These are phyloP conservation scores for Penicillium antarcticum DNA, from an alignment of 495 filamentous ascomycete genomes.

Conservation along the genomic window DNA sequence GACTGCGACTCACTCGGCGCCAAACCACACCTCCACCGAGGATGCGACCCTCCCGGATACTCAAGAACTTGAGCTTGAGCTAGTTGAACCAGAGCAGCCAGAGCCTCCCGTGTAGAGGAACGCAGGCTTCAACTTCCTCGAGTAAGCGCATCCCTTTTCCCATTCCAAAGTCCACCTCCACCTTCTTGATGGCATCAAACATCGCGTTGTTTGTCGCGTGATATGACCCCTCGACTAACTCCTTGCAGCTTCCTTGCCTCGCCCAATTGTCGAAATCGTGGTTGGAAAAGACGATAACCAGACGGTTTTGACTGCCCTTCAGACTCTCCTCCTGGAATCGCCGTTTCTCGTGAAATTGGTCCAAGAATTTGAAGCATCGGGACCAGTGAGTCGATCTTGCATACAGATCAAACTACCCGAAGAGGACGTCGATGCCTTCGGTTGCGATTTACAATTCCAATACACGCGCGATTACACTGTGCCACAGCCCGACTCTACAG, in stretches of 20 bases:
- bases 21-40: slow-evolving; percentile 14
- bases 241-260: slow-evolving; percentile 55
- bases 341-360: slow-evolving; percentile 69
- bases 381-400: slow-evolving; percentile 18
- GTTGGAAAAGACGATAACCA: slow-evolving; percentile 61
- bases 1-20: neutral
- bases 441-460: slow-evolving; percentile 86
- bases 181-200: too few species aligned
- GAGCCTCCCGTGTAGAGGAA: slow-evolving; percentile 23
- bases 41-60: slow-evolving; percentile 21
- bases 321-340: slow-evolving; percentile 68
- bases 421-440: slow-evolving; percentile 76
- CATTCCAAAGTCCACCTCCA: too few species aligned
- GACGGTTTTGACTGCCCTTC: slow-evolving; percentile 72
- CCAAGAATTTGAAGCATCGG: slow-evolving; percentile 48
- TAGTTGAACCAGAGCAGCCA: slow-evolving; percentile 4
- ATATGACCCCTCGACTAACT: slow-evolving; percentile 4
- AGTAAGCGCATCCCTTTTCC: slow-evolving; percentile 22
- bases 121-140: slow-evolving; percentile 28
- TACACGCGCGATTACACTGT: slow-evolving; percentile 93
- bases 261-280: slow-evolving; percentile 76
- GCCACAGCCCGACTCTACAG: slow-evolving; percentile 48
- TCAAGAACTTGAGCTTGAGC: neutral
- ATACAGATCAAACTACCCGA: slow-evolving; percentile 60
- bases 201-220: too few species aligned